A percentile compares a stretch with the other conserved stretches of the same genome.
phyloP scores from a whole-genome alignment of 2,329 filamentous ascomycete species.

The Fusarium proliferatum region DNA sequence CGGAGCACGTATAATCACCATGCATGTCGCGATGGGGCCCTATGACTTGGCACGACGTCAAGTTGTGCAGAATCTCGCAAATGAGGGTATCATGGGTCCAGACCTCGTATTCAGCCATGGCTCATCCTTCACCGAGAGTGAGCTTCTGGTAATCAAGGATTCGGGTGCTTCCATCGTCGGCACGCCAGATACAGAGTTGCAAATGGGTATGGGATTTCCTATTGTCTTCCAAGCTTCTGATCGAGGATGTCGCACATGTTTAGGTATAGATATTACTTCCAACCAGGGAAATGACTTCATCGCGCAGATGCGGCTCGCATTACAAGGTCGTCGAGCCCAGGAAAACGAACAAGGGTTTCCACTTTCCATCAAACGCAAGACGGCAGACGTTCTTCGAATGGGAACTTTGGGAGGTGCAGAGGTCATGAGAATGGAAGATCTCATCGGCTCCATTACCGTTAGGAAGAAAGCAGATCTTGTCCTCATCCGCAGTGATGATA shows the following conservation, averaged over 20 bases:
- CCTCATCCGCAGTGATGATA: neutral
- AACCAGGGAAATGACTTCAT: neutral
- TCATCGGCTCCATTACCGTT: neutral
- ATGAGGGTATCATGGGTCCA: neutral
- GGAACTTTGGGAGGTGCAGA: neutral
- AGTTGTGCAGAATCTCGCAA: neutral
- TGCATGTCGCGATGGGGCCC: neutral
- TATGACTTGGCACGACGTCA: neutral
- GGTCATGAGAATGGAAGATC: neutral
- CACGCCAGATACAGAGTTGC: neutral
- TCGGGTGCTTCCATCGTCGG: neutral
- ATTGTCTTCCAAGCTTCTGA: neutral
- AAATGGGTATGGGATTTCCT: conserved; percentile 1
- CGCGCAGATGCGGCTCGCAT: neutral
- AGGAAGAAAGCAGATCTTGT: neutral
- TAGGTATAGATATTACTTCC: neutral
- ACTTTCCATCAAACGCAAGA: neutral
- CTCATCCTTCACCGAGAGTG: neutral
- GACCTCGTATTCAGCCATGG: neutral
- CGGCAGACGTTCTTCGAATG: neutral
- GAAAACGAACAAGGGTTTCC: neutral
- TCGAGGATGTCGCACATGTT: neutral
- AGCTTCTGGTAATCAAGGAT: neutral
- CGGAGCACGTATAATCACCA: neutral
- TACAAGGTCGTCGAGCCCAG: neutral